Evolutionary conservation across 2,329 filamentous ascomycete genomes (phyloP), one percentile per base, ranked within the genome.

Genomic region (Colletotrichum cereale): DNA sequence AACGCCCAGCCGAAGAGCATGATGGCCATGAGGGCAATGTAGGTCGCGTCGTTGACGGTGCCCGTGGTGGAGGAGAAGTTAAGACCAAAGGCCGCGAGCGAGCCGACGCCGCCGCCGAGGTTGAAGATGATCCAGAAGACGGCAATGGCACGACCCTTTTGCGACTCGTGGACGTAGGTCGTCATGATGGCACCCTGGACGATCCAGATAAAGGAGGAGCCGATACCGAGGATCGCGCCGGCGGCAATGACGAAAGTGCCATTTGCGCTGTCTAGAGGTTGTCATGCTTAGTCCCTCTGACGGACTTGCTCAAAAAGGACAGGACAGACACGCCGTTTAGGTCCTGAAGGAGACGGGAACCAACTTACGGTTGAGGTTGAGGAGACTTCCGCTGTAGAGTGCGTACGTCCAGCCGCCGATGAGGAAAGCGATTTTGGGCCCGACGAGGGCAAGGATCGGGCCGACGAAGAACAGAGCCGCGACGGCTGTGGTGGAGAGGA

Each of bases 1-100:
- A 87, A 75, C 0, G 80, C 60, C 81, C 85, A 86, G n/a, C 86
- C 86, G 44, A 86, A 77, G 4, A 82, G 75, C 85, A 87, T 87
- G 64, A 87, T 82, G 40, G 81, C 78, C 74, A 87, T 79, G 26
- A 86, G 79, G 26, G 85, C 85, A 44, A 86, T 84, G 73, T 88
- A 87, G 8, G 86, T 88, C 24, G 80, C 82, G 74, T 87, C 79
- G 3, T 83, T 82, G 2, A 88, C 86, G 0, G 85, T 86, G 36
- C 82, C 81, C 38, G 62, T 79, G 8, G 76, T 80, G 26, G 80
- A 84, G 71, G 82, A 62, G 70, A 78, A 85, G 75, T 85, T 86
- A 47, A 84, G 76, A 0, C 82, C 83, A 66, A 86, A 85, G 26
- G 81, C 82, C 5, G 80, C 83, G 3, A 86, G 79, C 1, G 82